Conservation (phyloP, 805 yeast species). For the Kluyveromyces dobzhanskii region DNA sequence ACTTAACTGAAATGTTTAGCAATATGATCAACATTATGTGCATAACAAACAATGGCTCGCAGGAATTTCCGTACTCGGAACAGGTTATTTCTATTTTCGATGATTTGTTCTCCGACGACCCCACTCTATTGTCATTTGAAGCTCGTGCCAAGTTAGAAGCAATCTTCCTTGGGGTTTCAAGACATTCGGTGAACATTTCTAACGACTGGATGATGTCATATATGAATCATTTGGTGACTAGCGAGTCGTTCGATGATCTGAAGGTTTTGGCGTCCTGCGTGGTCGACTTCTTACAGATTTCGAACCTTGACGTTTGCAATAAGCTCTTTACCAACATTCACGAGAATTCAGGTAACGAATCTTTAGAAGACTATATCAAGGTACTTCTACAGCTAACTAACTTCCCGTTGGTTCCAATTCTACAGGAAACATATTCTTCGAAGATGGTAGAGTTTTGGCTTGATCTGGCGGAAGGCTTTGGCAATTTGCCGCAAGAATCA, state of each 20-base stretch:
- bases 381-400: constrained; percentile 46
- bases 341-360: constrained; percentile 4
- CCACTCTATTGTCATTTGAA: constrained; percentile 24
- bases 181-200: constrained; percentile 12
- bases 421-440: constrained; percentile 49
- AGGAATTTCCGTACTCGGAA: constrained; percentile 20
- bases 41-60: constrained; percentile 17
- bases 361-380: constrained; percentile 34
- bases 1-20: constrained; percentile 23
- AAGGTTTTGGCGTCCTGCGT: constrained; percentile 27
- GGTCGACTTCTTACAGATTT: constrained; percentile 27
- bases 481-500: constrained; percentile 30
- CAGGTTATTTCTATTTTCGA: constrained; percentile 21
- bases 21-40: constrained; percentile 25
- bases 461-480: constrained; percentile 48
- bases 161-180: constrained; percentile 25
- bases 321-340: constrained; percentile 22
- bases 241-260: constrained; percentile 24
- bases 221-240: constrained; percentile 27
- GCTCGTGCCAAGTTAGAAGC: constrained; percentile 24
- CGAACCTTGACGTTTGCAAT: constrained; percentile 26
- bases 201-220: constrained; percentile 29
- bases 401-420: constrained; percentile 47
- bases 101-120: constrained; percentile 23
- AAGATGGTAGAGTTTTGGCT: constrained; percentile 63